phyloP scores from a whole-genome alignment of 106 monocot species.

The Cymbidium sinense region DNA sequence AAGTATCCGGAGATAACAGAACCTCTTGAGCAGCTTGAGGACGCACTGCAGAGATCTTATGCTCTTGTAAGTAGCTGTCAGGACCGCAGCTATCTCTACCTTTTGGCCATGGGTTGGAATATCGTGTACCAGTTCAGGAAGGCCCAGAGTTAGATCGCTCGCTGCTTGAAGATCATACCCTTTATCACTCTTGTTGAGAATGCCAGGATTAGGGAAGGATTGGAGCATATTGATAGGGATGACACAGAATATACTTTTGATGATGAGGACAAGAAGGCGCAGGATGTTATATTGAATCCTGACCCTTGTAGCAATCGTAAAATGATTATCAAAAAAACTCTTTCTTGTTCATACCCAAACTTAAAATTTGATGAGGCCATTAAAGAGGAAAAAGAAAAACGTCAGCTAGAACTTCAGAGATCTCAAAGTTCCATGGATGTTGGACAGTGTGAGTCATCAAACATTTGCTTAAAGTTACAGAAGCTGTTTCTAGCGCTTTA shows the following conservation, averaged over 20 bases:
- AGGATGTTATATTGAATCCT: slow-evolving; percentile 51
- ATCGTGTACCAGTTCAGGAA: slow-evolving; percentile 24
- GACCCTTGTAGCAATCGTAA: slow-evolving; percentile 40
- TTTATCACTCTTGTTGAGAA: slow-evolving; percentile 28
- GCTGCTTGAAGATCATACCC: slow-evolving; percentile 19
- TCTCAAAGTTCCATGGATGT: slow-evolving; percentile 64
- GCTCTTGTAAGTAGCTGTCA: slow-evolving; percentile 60
- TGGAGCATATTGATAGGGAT: slow-evolving; percentile 63
- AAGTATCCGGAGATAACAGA: slow-evolving; percentile 61
- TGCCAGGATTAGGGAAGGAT: slow-evolving; percentile 30
- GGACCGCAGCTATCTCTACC: slow-evolving; percentile 52
- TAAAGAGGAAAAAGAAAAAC: slow-evolving; percentile 65
- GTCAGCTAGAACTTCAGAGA: slow-evolving; percentile 55
- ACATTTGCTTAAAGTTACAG: slow-evolving; percentile 71
- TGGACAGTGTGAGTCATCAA: slow-evolving; percentile 79
- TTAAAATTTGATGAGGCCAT: slow-evolving; percentile 57
- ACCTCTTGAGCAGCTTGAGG: slow-evolving; percentile 70
- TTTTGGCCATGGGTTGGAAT: slow-evolving; percentile 63
- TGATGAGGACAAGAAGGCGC: slow-evolving; percentile 58
- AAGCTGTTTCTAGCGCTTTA: slow-evolving; percentile 44
- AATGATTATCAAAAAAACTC: slow-evolving; percentile 47
- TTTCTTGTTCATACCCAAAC: slow-evolving; percentile 68
- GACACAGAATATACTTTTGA: slow-evolving; percentile 60
- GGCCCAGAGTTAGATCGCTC: slow-evolving; percentile 19
- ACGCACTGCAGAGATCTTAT: slow-evolving; percentile 52